Conservation (phyloP, 2,329 filamentous ascomycete species). For the Fusarium praegraminearum region DNA sequence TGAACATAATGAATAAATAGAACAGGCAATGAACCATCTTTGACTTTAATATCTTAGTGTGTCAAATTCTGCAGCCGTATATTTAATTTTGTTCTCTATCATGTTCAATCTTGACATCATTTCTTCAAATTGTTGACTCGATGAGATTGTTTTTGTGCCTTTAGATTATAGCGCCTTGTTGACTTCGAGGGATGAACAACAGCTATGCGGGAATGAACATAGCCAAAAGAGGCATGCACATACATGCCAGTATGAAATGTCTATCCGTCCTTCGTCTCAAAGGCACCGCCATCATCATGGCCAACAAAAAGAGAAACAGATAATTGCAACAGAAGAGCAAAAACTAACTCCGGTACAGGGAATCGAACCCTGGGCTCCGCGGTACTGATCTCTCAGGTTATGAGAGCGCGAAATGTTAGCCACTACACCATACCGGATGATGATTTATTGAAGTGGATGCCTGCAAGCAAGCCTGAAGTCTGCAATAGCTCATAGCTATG, state of each 20-base stretch:
- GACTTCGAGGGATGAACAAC: not conserved
- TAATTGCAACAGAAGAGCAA: not conserved
- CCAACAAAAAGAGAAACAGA: too few relatives aligned
- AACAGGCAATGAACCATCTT: not conserved
- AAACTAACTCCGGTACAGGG: constrained; percentile 44
- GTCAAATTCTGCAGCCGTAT: not conserved
- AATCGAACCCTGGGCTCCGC: constrained; percentile 48
- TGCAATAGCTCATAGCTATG: not conserved
- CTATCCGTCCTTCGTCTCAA: too few relatives aligned
- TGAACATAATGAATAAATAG: not conserved
- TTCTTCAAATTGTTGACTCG: not conserved
- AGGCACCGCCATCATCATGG: too few relatives aligned
- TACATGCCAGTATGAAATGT: not conserved
- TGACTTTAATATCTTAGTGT: not conserved
- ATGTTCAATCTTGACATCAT: not conserved
- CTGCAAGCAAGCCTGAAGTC: fast-evolving
- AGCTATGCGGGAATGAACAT: not conserved
- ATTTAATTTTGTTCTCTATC: not conserved
- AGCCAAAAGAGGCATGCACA: not conserved
- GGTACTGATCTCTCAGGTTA: constrained; percentile 29
- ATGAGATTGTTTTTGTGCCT: not conserved
- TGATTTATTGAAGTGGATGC: not conserved
- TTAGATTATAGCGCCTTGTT: not conserved
- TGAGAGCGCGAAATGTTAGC: constrained; percentile 53
- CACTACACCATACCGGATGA: constrained; percentile 52